A percentile compares a stretch with the other conserved stretches of the same genome.
Conservation (phyloP, 306 rosid species). For the Oxytropis ochrocephala region DNA sequence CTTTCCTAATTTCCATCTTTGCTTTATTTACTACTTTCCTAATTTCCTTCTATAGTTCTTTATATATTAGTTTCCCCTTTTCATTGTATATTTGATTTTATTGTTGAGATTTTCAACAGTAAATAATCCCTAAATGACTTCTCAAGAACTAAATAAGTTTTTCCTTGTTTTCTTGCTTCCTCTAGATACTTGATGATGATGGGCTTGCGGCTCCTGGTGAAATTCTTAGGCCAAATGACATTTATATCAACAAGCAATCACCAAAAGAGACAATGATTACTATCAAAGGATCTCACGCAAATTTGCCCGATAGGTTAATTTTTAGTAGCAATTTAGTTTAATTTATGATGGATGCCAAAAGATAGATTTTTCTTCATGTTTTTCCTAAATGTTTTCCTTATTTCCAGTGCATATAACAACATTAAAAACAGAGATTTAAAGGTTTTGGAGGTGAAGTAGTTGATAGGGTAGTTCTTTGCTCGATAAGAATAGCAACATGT, state of each 20-base stretch:
- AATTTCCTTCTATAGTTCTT: background rate
- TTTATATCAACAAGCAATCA: conserved; percentile 63
- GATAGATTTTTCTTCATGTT: conserved; percentile 6
- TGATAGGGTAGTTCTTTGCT: conserved; percentile 76
- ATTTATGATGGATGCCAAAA: too few relatives aligned
- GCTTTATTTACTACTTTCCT: background rate
- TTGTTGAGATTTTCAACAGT: background rate
- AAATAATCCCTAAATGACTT: background rate
- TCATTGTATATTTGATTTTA: background rate
- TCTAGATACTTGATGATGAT: conserved; percentile 79
- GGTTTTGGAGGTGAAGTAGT: conserved; percentile 82
- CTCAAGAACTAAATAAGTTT: background rate
- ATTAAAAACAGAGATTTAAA: conserved; percentile 36
- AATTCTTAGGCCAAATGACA: conserved; percentile 56
- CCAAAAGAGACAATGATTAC: conserved; percentile 43
- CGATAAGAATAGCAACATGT: conserved; percentile 66
- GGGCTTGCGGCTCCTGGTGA: conserved; percentile 96
- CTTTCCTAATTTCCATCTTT: too few relatives aligned
- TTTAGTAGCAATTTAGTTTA: background rate
- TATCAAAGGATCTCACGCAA: conserved; percentile 28
- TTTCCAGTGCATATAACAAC: conserved; percentile 50
- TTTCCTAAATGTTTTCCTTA: conserved; percentile 12
- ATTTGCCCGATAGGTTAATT: conserved; percentile 51
- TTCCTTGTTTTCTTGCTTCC: conserved; percentile 12
- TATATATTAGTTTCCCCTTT: background rate